A percentile compares a stretch with the other conserved stretches of the same genome.
Conservation (phyloP, 306 rosid genomes). For the Cajanus cajan region DNA sequence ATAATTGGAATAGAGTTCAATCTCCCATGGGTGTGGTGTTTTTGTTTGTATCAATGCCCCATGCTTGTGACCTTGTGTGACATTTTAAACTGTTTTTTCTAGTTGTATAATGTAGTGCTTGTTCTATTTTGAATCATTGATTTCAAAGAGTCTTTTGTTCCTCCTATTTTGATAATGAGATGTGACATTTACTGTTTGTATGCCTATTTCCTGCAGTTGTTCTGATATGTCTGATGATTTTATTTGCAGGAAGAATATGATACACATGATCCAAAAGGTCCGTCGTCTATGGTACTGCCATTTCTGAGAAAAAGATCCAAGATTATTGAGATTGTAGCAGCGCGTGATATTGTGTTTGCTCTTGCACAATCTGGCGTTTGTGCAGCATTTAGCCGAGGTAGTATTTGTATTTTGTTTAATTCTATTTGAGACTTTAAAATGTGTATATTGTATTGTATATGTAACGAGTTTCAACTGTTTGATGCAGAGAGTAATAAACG, state of each 20-base stretch:
- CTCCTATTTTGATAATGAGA: slow-evolving; percentile 9
- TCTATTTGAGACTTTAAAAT: slow-evolving; percentile 20
- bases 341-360: slow-evolving; percentile 63
- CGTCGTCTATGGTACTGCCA: slow-evolving; percentile 46
- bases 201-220: neutral
- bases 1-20: neutral
- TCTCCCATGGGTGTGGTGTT: neutral
- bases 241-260: slow-evolving; percentile 60
- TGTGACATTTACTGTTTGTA: neutral
- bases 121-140: slow-evolving; percentile 1
- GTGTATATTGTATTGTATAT: neutral
- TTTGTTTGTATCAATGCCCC: neutral
- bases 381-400: slow-evolving; percentile 69
- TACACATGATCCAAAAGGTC: slow-evolving; percentile 66
- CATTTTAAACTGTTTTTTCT: slow-evolving; percentile 9
- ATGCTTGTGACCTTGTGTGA: neutral
- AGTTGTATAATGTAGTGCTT: neutral
- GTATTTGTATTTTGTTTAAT: neutral
- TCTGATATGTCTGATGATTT: neutral
- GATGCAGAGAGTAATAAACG: slow-evolving; percentile 88
- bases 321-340: slow-evolving; percentile 63
- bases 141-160: neutral
- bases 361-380: slow-evolving; percentile 70
- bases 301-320: slow-evolving; percentile 59
- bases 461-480: slow-evolving; percentile 23